phyloP scores from a whole-genome alignment of 768 basidiomycete species.

The Leccinum obscurum region DNA sequence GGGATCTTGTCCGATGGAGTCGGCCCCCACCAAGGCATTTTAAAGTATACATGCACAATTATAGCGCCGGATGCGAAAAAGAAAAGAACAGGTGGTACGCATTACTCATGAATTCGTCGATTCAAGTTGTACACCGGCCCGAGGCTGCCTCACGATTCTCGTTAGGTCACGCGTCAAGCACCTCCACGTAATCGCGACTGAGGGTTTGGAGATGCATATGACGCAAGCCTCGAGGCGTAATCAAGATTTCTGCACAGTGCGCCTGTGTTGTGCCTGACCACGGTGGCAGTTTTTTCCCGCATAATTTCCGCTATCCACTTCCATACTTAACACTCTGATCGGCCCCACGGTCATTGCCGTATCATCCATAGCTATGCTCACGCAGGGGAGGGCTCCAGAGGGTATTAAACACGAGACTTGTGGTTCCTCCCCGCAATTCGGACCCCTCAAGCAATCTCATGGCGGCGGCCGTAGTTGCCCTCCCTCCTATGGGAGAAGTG shows the following conservation, averaged over 20 bases:
- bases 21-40: not conserved
- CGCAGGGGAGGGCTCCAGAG: not conserved
- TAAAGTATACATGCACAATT: not conserved
- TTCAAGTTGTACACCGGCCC: not conserved
- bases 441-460: slow-evolving; percentile 3
- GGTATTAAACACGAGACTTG: slow-evolving; percentile 3
- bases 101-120: not conserved
- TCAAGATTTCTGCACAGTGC: not conserved
- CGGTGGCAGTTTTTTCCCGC: not conserved
- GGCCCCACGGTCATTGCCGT: not conserved
- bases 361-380: not conserved
- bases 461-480: not conserved
- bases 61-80: not conserved
- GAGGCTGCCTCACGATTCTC: not conserved
- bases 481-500: slow-evolving; percentile 15
- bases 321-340: not conserved
- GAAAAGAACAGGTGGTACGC: not conserved
- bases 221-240: not conserved
- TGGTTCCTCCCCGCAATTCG: not conserved
- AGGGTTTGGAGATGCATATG: not conserved
- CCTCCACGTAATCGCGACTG: not conserved
- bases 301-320: slow-evolving; percentile 3
- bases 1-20: not conserved
- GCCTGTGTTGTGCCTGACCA: slow-evolving; percentile 5
- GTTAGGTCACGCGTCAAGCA: not conserved